Conservation (phyloP, 345 rosid genomes). For the Citrus cavaleriei region DNA sequence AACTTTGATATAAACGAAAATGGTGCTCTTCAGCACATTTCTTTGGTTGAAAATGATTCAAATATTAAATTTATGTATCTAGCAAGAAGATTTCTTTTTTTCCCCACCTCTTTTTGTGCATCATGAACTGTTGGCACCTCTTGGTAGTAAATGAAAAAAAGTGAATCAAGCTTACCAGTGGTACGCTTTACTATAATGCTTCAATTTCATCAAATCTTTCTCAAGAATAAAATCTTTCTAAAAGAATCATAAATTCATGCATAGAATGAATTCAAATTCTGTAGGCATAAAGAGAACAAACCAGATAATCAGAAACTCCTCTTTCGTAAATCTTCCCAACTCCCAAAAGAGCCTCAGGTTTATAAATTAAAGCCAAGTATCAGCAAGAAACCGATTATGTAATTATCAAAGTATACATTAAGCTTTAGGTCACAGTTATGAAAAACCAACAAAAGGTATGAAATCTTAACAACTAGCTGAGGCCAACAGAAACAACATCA, state of each 20-base stretch:
- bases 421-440: neutral
- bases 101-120: neutral
- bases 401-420: neutral
- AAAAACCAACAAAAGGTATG: neutral
- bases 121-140: no score
- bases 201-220: neutral
- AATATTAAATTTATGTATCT: no score
- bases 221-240: no score
- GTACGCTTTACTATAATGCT: neutral
- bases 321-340: conserved; percentile 70
- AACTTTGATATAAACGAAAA: neutral
- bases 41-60: no score
- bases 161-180: neutral
- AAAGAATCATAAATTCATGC: neutral
- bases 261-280: neutral
- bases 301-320: conserved; percentile 76
- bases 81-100: no score
- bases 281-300: conserved; percentile 23
- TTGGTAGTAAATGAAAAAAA: no score
- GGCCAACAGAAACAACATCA: neutral
- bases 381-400: neutral
- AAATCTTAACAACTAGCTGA: neutral
- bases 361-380: conserved; percentile 22
- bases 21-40: no score
- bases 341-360: conserved; percentile 37